Evolutionary conservation across 495 filamentous ascomycete species (phyloP), one percentile per base, ranked within the genome.

Genomic region (Hyaloscypha hepaticicola): DNA sequence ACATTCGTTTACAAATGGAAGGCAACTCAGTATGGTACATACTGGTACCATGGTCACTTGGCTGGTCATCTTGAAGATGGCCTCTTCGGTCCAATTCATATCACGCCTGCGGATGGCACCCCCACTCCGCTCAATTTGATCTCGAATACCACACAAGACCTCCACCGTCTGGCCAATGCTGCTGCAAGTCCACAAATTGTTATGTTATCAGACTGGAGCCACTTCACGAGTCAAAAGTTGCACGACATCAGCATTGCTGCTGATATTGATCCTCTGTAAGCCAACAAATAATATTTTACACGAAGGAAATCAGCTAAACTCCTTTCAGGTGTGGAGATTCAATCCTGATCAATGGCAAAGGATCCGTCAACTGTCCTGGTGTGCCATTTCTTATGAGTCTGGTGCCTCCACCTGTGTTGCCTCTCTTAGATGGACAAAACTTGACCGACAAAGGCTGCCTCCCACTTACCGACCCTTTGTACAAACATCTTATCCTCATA

Each of bases 41-140:
- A 81, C 70, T 82, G 77, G 78, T 85, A 86, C 63, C 84, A 86
- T 69, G 73, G 78, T n/a, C 85, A 87, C 63, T 69, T 71, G 22
- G 69, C 70, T 31, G 76, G 75, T 8, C 75, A 79, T 57, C 71
- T 85, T 22, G 75, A 79, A 64, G 83, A 87, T 66, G 84, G 84
- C 21, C 74, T 82, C 11, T 82, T 77, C 34, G 84, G 84, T 19
- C 65, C 80, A 3, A 78, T 87, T 45, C 38, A 45, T 19, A 45
- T 45, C 3, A 45, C 38, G 19, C 38, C 38, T 45, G 38, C 38
- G 21, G 25, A 53, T 0, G 66, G 68, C 0, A 72, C 75, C 28
- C 55, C 75, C 21, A 78, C 67, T 55, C 84, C 83, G 5, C 85
- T 83, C 55, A 50, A 55, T 16, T 60, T 80, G 28, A 83, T 87